These are phyloP conservation scores for Mortierella polycephala DNA, from an alignment of 371 early-diverging fungal genomes.

Conservation along the genomic window DNA sequence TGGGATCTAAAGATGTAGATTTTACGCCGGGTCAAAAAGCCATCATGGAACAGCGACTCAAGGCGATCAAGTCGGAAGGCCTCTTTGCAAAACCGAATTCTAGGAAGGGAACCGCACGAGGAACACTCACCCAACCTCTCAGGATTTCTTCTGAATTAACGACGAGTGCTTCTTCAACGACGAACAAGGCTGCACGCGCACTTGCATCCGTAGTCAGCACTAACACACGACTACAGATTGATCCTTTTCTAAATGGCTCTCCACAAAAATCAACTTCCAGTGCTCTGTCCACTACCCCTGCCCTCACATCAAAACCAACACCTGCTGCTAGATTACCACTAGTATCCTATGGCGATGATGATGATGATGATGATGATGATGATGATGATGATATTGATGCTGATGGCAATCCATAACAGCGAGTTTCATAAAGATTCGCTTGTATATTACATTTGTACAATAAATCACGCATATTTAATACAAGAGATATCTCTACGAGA, in stretches of 20 bases:
- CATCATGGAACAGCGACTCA: conserved; percentile 17
- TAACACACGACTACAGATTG: conserved; percentile 34
- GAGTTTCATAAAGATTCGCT: neutral
- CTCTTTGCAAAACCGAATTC: conserved; percentile 12
- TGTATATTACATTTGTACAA: conserved; percentile 2
- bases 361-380: conserved; percentile 15
- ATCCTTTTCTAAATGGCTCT: conserved; percentile 19
- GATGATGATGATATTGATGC: neutral
- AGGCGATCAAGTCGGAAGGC: conserved; percentile 31
- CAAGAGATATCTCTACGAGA: too few species aligned
- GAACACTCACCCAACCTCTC: neutral
- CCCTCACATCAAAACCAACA: conserved; percentile 11
- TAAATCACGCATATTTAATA: neutral
- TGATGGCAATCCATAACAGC: neutral
- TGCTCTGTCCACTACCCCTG: too few species aligned
- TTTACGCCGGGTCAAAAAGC: conserved; percentile 30
- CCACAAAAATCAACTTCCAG: neutral
- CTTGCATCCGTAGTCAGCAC: conserved; percentile 27
- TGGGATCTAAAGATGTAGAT: conserved; percentile 15
- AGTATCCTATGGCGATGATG: conserved; percentile 36
- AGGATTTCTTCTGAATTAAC: neutral
- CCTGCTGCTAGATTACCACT: conserved; percentile 8
- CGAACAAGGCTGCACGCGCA: conserved; percentile 9
- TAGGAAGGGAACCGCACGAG: neutral
- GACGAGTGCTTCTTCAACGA: neutral